Conservation (phyloP, 1,139 yeast species). For the Hyphopichia wangnamkhiaoensis region DNA sequence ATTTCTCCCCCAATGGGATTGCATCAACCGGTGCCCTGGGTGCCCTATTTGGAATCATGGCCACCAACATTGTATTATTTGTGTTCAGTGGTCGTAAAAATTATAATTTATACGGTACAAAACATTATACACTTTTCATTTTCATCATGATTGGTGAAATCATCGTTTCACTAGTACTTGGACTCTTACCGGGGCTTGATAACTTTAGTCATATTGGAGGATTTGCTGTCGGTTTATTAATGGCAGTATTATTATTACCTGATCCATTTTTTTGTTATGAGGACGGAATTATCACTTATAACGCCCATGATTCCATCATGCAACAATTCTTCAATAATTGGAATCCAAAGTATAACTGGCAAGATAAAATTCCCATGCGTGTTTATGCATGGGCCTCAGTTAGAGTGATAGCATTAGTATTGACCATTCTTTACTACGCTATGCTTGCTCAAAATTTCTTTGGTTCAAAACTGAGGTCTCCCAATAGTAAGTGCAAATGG, state of each 20-base stretch:
- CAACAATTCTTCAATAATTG: constrained; percentile 46
- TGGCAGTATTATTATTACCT: constrained; percentile 54
- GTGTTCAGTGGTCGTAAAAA: constrained; percentile 54
- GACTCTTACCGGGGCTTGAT: constrained; percentile 73
- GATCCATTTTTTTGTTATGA: constrained; percentile 56
- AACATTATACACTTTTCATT: constrained; percentile 46
- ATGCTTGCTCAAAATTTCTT: constrained; percentile 52
- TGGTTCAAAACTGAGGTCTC: constrained; percentile 38
- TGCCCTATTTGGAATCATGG: constrained; percentile 68
- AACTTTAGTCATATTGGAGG: constrained; percentile 81
- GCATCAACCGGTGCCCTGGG: constrained; percentile 81
- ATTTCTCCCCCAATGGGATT: constrained; percentile 69
- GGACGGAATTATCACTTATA: constrained; percentile 43
- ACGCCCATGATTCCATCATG: constrained; percentile 35
- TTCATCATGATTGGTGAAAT: constrained; percentile 56
- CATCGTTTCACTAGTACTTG: constrained; percentile 61
- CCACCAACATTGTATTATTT: constrained; percentile 60
- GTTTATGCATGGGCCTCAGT: constrained; percentile 53
- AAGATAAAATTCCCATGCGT: constrained; percentile 33
- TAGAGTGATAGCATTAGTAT: constrained; percentile 46
- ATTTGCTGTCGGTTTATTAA: constrained; percentile 60
- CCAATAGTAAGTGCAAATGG: constrained; percentile 53
- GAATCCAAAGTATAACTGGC: constrained; percentile 40
- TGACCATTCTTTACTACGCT: constrained; percentile 54
- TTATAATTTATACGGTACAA: constrained; percentile 44